A percentile compares a stretch with the other conserved stretches of the same genome.
These are phyloP conservation scores for Kluyveromyces aestuarii DNA, from an alignment of 805 yeast genomes.

Conservation along the genomic window DNA sequence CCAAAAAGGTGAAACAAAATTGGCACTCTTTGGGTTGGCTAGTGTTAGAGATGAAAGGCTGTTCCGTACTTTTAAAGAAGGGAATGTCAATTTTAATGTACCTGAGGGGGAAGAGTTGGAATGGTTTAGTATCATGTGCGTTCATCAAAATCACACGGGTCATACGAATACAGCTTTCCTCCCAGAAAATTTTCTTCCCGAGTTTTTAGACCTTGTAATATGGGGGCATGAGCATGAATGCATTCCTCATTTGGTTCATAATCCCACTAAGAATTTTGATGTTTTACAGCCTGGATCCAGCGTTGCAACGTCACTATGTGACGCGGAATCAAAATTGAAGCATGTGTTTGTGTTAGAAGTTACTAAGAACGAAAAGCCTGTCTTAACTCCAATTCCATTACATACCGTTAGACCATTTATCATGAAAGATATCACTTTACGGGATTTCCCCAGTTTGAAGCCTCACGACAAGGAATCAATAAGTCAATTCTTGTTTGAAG, in stretches of 20 bases:
- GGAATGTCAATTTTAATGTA: conserved; percentile 66
- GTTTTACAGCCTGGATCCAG: conserved; percentile 92
- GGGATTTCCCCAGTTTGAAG: conserved; percentile 41
- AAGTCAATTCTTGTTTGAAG: conserved; percentile 44
- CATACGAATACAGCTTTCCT: conserved; percentile 74
- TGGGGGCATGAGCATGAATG: conserved; percentile 99
- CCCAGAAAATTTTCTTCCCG: conserved; percentile 79
- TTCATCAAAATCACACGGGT: conserved; percentile 85
- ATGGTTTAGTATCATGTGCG: conserved; percentile 80
- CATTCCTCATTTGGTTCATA: conserved; percentile 54
- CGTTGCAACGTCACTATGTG: conserved; percentile 81
- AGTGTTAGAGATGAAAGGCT: conserved; percentile 85
- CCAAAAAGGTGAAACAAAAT: conserved; percentile 70
- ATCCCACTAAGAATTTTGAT: conserved; percentile 50
- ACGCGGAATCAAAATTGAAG: conserved; percentile 73
- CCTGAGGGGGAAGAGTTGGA: conserved; percentile 50
- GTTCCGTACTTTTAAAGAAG: conserved; percentile 71
- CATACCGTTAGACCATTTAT: conserved; percentile 75
- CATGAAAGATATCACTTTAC: conserved; percentile 54
- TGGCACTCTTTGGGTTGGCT: conserved; percentile 84
- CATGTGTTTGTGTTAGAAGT: conserved; percentile 64
- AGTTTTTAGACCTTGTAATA: conserved; percentile 68
- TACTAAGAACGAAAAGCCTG: conserved; percentile 49
- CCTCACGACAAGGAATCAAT: conserved; percentile 59
- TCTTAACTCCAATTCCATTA: conserved; percentile 32